phyloP scores from a whole-genome alignment of 176 grass and related monocot species.

The Bolboschoenus planiculmis region DNA sequence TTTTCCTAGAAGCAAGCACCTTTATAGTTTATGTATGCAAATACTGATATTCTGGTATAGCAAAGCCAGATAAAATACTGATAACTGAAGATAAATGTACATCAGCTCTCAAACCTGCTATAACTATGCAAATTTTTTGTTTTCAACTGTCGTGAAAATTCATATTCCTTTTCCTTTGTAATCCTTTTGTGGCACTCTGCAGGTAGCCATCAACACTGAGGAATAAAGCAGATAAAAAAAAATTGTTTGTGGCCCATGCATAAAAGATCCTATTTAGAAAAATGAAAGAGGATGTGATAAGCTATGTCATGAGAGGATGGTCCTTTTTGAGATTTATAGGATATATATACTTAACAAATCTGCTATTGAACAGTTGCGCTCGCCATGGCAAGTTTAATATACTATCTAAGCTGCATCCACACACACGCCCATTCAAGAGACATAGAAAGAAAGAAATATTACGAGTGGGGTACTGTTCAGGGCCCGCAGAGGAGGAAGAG shows the following conservation, averaged over 20 bases:
- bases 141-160: background rate
- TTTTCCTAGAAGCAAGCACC: background rate
- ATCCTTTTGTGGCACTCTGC: background rate
- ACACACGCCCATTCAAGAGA: background rate
- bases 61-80: background rate
- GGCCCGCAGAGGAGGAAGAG: conserved; percentile 58
- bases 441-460: conserved; percentile 25
- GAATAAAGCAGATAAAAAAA: background rate
- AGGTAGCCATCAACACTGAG: background rate
- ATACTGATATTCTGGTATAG: too few relatives aligned
- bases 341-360: background rate
- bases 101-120: background rate
- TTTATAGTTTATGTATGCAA: background rate
- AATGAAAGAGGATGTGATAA: too few relatives aligned
- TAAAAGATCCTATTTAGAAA: background rate
- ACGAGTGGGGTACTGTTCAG: conserved; percentile 81
- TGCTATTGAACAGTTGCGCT: background rate
- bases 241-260: background rate
- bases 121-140: background rate
- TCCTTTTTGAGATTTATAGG: too few relatives aligned
- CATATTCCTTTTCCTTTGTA: background rate
- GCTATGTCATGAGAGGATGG: too few relatives aligned
- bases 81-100: background rate
- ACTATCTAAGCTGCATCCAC: background rate
- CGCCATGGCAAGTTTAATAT: background rate